Percentiles rank a stretch among this genome's conserved stretches.
Conservation (phyloP, 371 early-diverging fungal species). For the Chytridiales sp. region DNA sequence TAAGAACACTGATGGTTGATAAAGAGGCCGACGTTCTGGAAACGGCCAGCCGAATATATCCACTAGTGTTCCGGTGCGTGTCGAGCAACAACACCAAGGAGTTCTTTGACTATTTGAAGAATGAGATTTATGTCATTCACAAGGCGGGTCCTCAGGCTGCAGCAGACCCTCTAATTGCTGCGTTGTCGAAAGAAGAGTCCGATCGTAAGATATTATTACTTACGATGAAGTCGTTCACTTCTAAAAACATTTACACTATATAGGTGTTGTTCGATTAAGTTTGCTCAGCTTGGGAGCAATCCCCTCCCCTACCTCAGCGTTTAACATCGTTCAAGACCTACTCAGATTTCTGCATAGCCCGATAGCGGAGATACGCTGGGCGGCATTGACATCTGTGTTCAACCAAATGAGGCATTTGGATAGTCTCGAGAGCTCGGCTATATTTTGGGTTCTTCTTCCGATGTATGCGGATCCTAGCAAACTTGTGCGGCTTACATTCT, state of each 20-base stretch:
- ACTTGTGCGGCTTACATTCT: constrained; percentile 39
- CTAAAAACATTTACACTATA: background rate
- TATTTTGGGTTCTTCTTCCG: constrained; percentile 48
- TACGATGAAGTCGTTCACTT: background rate
- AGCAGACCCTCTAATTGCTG: constrained; percentile 44
- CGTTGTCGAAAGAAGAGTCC: constrained; percentile 29
- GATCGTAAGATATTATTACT: constrained; percentile 23
- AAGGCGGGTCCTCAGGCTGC: constrained; percentile 36
- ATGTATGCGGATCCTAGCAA: constrained; percentile 46
- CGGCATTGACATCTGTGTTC: constrained; percentile 40
- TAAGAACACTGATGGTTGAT: constrained; percentile 39
- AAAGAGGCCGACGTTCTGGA: constrained; percentile 34
- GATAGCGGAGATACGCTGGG: constrained; percentile 31
- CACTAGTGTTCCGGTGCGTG: constrained; percentile 45
- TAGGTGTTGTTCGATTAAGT: constrained; percentile 32
- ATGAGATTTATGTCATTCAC: constrained; percentile 38
- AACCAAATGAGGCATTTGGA: constrained; percentile 35
- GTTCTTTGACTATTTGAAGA: constrained; percentile 39
- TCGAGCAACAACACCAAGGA: constrained; percentile 30
- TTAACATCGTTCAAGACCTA: constrained; percentile 40
- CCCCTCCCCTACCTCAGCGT: constrained; percentile 17
- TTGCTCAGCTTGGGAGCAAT: constrained; percentile 31
- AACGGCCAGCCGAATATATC: constrained; percentile 43
- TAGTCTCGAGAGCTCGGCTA: constrained; percentile 22
- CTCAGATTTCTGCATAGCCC: constrained; percentile 29